These are phyloP conservation scores for Nakazawaea ishiwadae DNA, from an alignment of 805 yeast genomes.

Conservation along the genomic window DNA sequence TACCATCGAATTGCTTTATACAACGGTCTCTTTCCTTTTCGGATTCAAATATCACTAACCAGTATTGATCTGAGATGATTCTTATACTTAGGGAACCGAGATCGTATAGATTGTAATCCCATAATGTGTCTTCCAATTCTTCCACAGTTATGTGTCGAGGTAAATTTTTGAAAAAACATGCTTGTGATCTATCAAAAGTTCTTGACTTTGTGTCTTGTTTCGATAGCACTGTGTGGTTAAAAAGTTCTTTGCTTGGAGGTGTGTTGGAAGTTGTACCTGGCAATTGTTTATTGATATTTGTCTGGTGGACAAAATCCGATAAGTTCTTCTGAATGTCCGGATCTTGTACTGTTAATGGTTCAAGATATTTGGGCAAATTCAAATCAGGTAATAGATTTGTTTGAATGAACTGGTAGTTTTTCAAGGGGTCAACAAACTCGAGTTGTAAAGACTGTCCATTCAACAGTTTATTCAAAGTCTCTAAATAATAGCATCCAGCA, in stretches of 20 bases:
- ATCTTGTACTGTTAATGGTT: not conserved
- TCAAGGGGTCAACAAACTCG: constrained; percentile 34
- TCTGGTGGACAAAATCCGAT: not conserved
- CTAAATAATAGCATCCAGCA: constrained; percentile 49
- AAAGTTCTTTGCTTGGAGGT: not conserved
- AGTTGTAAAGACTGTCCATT: constrained; percentile 46
- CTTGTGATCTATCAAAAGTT: constrained; percentile 21
- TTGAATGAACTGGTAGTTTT: constrained; percentile 18
- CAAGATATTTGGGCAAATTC: constrained; percentile 8
- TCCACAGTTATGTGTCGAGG: constrained; percentile 38
- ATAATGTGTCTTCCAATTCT: constrained; percentile 32
- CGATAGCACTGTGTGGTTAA: not conserved
- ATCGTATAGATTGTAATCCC: constrained; percentile 45
- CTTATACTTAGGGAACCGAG: constrained; percentile 17
- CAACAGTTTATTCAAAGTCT: constrained; percentile 41
- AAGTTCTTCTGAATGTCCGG: not conserved
- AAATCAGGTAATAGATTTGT: constrained; percentile 19
- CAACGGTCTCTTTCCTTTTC: constrained; percentile 44
- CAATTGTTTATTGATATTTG: too few species aligned
- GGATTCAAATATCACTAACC: constrained; percentile 41
- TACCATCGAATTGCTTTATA: constrained; percentile 48
- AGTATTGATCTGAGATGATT: constrained; percentile 17
- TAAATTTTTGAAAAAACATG: constrained; percentile 39
- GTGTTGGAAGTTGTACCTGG: too few species aligned
- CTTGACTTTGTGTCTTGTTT: not conserved